Percentiles rank a stretch among this genome's conserved stretches.
phyloP scores from a whole-genome alignment of 208 protist species.

The Trypanosomatidae sp. region DNA sequence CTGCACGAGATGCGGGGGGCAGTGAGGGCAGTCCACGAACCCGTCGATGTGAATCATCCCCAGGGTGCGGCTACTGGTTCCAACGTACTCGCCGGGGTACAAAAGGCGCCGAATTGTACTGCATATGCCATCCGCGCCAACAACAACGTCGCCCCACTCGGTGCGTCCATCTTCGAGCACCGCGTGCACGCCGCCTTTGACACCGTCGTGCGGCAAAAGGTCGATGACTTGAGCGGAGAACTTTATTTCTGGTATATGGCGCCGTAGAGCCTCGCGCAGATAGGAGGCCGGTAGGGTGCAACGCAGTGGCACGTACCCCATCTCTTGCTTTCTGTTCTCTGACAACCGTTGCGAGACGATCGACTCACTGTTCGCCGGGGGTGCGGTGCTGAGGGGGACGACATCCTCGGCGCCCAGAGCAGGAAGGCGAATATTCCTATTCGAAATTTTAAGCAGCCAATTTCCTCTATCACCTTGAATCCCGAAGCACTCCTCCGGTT shows the following conservation, averaged over 20 bases:
- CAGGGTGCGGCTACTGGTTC: constrained; percentile 60
- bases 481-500: constrained; percentile 68
- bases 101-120: constrained; percentile 82
- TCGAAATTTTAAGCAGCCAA: constrained; percentile 68
- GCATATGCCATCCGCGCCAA: constrained; percentile 87
- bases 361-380: constrained; percentile 81
- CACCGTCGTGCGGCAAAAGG: constrained; percentile 75
- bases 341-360: constrained; percentile 75
- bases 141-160: constrained; percentile 90
- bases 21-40: constrained; percentile 41
- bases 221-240: constrained; percentile 75
- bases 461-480: constrained; percentile 49
- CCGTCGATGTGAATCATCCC: constrained; percentile 85
- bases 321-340: constrained; percentile 58
- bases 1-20: constrained; percentile 38
- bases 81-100: constrained; percentile 79
- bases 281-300: constrained; percentile 53
- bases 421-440: constrained; percentile 53
- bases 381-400: constrained; percentile 77
- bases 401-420: constrained; percentile 63
- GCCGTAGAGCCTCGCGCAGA: constrained; percentile 57
- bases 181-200: constrained; percentile 83
- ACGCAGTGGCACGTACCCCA: constrained; percentile 80
- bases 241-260: constrained; percentile 69
- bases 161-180: constrained; percentile 70